Base-by-base conservation (phyloP, 2,329 filamentous ascomycete species). In the Microsporum ferrugineum region DNA sequence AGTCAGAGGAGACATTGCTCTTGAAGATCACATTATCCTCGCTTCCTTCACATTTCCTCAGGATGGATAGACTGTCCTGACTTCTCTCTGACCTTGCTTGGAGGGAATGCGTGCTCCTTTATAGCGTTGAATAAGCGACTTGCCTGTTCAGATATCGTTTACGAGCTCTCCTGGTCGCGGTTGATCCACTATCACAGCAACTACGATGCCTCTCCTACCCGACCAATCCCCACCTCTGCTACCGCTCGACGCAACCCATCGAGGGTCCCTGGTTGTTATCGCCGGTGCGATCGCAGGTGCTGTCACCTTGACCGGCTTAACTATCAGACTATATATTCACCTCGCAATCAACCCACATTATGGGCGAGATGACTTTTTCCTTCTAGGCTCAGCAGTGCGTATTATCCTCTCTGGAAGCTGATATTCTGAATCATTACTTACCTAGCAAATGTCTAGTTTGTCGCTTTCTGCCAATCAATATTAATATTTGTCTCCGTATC, bases 231-330 rank as follows among this genome's bases (percentile, higher is more conserved):
- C 70, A 49, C 73, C 72, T 49, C 71, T 74, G 45, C 69, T 74
- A 61, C 69, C 72, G 27, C 70, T 77, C n/a, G 73, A 74, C 57
- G 68, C 71, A 23, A 64, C 66, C 36, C 75, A 77, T 61, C 72
- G 75, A 65, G 72, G 72, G 8, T 74, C 72, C 8, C 69, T 70
- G 64, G 67, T 76, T 8, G 72, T 76, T 17, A 72, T 77, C 39
- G 68, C 70, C 6, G 68, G 69, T 4, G 72, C 73, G 7, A 59
- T 76, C n/a, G 72, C 73, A 1, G 66, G 76, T 59, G 68, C 69
- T 12, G 61, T 73, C 5, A 71, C 73, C 39, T 62, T 76, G 27
- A 67, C 72, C 7, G 70, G 71, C 57, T 69, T 75, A 17, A 60
- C 70, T 6, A 73, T 75, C 17, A 68, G 74, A 29, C 63, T 75